Evolutionary conservation across 169 alveolate species (phyloP), one percentile per base, ranked within the genome.

Genomic region (Cryptosporidium meleagridis): DNA sequence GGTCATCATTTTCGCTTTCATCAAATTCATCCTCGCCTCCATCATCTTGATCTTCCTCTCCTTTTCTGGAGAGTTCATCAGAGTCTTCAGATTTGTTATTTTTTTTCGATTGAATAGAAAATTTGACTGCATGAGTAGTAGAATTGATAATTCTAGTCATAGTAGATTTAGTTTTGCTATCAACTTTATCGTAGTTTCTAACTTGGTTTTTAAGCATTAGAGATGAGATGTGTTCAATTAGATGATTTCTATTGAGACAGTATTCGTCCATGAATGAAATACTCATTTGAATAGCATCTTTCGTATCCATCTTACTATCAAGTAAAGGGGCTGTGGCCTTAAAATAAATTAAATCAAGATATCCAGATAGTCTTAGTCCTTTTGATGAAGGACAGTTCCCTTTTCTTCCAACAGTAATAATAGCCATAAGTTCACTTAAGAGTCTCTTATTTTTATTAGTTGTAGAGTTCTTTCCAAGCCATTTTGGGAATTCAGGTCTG

Each of bases 401-500:
- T 39, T 67, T 59, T 7, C 75, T 80, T 62, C 89, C 89, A 41
- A 80, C 80, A 23, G 89, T 80, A 41, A 80, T 62, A 21, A 62
- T 35, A 21, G 89, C 72, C 45, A 67, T 62, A 37, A 80, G 53
- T n/a, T 80, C 89, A 33, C 89, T 80, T 5, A 96, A 84, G 59
- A 95, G 93, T 93, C 98, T 94, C 89, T 93, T 96, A 53, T 96
- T 95, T 93, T 98, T 98, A 61, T 94, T 94, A 44, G 94, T 86
- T 2, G 98, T 92, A 1, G 98, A 96, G 53, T 93, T 95, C 73
- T 96, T 97, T 31, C 99, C 99, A 26, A 97, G 91, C 92, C 95
- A 96, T 70, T 97, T 96, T 23, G 99, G 99, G 91, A 97, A 98
- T 89, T 94, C 94, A 26, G 97, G 96, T 70, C 94, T 94, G 52